These are phyloP conservation scores for Yarrowia bubula DNA, from an alignment of 805 yeast genomes.

Conservation along the genomic window DNA sequence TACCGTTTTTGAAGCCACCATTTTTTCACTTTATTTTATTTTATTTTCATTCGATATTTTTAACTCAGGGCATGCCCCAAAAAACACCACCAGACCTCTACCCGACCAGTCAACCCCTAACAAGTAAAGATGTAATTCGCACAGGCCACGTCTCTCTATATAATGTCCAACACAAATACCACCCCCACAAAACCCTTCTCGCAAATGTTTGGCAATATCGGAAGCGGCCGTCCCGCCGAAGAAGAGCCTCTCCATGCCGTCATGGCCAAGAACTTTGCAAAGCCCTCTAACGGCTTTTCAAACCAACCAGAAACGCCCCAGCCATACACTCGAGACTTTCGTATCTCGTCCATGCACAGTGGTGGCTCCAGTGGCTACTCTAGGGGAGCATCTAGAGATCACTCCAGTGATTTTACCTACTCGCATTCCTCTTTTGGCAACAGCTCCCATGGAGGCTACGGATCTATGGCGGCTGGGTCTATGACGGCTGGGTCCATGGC, in stretches of 20 bases:
- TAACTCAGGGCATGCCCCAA: too few species aligned
- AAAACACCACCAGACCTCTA: too few species aligned
- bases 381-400: not conserved
- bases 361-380: conserved; percentile 1
- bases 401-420: not conserved
- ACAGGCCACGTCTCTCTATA: not conserved
- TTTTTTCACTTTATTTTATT: too few species aligned
- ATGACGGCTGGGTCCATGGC: not conserved
- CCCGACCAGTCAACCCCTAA: too few species aligned
- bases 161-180: not conserved
- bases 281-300: not conserved
- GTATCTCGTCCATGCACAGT: conserved; percentile 17
- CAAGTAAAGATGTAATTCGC: not conserved
- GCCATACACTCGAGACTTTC: not conserved
- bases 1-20: too few species aligned
- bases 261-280: conserved; percentile 5
- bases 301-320: not conserved
- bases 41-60: too few species aligned
- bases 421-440: not conserved
- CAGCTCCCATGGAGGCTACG: not conserved
- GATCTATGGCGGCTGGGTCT: not conserved
- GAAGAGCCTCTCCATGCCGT: not conserved
- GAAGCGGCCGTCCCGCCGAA: conserved; percentile 1
- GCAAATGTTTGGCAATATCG: conserved; percentile 4
- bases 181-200: not conserved